These are phyloP conservation scores for Candida labiduridarum DNA, from an alignment of 1,139 yeast species.

Conservation along the genomic window DNA sequence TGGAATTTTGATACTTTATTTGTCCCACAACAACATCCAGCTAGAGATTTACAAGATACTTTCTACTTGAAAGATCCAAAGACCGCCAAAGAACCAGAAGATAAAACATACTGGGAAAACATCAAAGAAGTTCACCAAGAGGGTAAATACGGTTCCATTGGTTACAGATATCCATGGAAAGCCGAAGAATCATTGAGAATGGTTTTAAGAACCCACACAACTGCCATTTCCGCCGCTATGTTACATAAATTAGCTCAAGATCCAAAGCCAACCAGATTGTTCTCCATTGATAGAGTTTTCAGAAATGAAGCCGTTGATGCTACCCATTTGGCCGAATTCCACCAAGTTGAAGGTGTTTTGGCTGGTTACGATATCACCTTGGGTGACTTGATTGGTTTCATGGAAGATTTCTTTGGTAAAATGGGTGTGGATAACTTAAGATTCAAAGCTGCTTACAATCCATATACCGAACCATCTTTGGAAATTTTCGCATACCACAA, in stretches of 20 bases:
- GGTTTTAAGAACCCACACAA: slow-evolving; percentile 96
- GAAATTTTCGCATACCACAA: slow-evolving; percentile 97
- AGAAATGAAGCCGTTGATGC: slow-evolving; percentile 99
- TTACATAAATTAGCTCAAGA: slow-evolving; percentile 83
- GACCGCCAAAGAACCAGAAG: slow-evolving; percentile 78
- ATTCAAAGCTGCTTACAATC: slow-evolving; percentile 98
- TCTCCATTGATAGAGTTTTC: slow-evolving; percentile 97
- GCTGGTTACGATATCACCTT: slow-evolving; percentile 95
- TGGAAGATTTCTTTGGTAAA: slow-evolving; percentile 94
- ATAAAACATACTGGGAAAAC: slow-evolving; percentile 73
- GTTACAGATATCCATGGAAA: slow-evolving; percentile 98
- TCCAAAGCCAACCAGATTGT: slow-evolving; percentile 89
- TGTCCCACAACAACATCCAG: slow-evolving; percentile 99
- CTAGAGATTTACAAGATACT: slow-evolving; percentile 98
- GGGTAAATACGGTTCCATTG: slow-evolving; percentile 93
- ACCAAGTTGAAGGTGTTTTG: slow-evolving; percentile 98
- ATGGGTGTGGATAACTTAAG: slow-evolving; percentile 96
- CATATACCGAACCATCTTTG: slow-evolving; percentile 98
- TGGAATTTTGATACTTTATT: slow-evolving; percentile 97
- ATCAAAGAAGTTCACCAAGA: slow-evolving; percentile 82
- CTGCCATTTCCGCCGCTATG: slow-evolving; percentile 90
- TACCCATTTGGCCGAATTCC: slow-evolving; percentile 99
- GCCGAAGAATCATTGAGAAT: slow-evolving; percentile 85
- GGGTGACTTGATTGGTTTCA: slow-evolving; percentile 96
- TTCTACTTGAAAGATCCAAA: slow-evolving; percentile 94